These are phyloP conservation scores for Penicillium arizonense DNA, from an alignment of 495 filamentous ascomycete species.

Conservation along the genomic window DNA sequence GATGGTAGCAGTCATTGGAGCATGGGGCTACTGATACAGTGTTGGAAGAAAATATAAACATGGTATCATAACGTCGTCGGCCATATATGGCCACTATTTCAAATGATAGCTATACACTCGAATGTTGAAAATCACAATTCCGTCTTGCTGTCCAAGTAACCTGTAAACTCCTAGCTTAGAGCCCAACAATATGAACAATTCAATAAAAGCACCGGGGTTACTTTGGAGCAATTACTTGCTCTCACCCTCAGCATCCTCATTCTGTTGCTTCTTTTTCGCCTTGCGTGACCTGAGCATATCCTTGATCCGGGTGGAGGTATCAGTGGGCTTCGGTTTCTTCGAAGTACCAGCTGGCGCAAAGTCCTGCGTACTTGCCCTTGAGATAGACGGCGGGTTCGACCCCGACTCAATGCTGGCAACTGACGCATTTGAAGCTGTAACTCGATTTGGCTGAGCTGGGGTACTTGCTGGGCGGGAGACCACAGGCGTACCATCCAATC, in stretches of 20 bases:
- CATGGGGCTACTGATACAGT: too few species aligned
- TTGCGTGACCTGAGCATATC: slow-evolving; percentile 21
- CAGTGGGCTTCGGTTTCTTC: slow-evolving; percentile 16
- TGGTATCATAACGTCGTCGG: slow-evolving; percentile 3
- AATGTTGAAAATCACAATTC: neutral
- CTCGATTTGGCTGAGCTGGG: neutral
- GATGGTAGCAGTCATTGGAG: too few species aligned
- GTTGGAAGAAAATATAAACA: neutral
- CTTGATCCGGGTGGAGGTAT: slow-evolving; percentile 16
- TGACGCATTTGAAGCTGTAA: neutral
- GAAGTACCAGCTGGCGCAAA: neutral
- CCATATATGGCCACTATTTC: neutral
- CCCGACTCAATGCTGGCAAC: neutral
- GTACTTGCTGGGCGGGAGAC: neutral
- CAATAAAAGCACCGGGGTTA: neutral
- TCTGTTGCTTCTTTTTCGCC: slow-evolving; percentile 22
- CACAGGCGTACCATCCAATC: slow-evolving; percentile 9
- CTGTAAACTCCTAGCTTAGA: neutral
- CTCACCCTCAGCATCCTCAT: slow-evolving; percentile 6
- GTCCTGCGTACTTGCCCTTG: slow-evolving; percentile 10
- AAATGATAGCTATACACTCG: neutral
- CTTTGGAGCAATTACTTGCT: slow-evolving; percentile 2
- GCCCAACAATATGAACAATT: neutral
- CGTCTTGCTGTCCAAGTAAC: neutral
- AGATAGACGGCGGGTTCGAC: slow-evolving; percentile 8